Evolutionary conservation across 1,139 yeast species (phyloP), one percentile per base, ranked within the genome.

Genomic region (Diutina mesorugosa): DNA sequence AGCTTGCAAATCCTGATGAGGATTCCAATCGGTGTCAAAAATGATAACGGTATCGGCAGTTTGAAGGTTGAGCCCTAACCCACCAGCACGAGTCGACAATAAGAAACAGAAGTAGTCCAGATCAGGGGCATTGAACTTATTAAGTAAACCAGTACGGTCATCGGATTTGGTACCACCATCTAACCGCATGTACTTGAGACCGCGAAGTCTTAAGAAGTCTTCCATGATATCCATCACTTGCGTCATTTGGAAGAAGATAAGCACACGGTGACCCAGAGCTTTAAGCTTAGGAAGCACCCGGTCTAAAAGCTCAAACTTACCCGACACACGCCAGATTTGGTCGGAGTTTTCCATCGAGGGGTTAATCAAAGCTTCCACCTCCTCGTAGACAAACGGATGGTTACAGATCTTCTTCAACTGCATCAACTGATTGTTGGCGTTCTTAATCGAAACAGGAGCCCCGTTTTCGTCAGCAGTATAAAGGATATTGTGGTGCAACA

Each of bases 351-450:
- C 82, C 58, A 77, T 77, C 0, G 79, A 71, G 21, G 98, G 97
- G 66, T 91, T 90, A 56, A 93, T 81, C 61, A 89, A 77, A 60
- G 84, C 82, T 71, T 93, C 99, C 54, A 93, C 96, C 63, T 90
- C 98, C 67, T 89, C 97, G 70, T 90, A 93, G 16, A 93, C 98
- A 73, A 87, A 93, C 0, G 99, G 99, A 74, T 93, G 99, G 68
- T 93, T 93, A 74, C 98, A 93, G 63, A 93, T 90, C 70, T 93
- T 93, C 65, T 97, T 82, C 70, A 93, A 77, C 71, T 93, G 99
- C 99, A 93, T 93, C 58, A 93, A 83, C 67, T 90, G 90, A 66
- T 90, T 90, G 67, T 90, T 90, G 64, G 90, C 84, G 58, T 96
- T 91, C 73, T 91, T 89, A 59, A 91, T 80, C 35, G 86, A 84